A percentile compares a stretch with the other conserved stretches of the same genome.
These are phyloP conservation scores for Tothia fuscella DNA, from an alignment of 2,329 filamentous ascomycete genomes.

Conservation along the genomic window DNA sequence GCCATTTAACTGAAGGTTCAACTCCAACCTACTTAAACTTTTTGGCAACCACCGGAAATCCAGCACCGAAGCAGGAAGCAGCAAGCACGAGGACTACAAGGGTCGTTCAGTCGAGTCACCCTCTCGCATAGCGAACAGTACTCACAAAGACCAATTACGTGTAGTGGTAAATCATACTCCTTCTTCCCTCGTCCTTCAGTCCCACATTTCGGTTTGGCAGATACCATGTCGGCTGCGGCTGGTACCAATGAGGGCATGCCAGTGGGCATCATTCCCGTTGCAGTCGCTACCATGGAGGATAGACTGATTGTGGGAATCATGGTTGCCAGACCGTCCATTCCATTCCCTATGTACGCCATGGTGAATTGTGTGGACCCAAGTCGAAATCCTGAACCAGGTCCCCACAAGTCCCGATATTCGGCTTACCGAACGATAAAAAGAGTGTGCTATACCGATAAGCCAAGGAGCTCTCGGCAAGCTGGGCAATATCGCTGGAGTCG, in stretches of 20 bases:
- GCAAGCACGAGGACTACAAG: conserved; percentile 6
- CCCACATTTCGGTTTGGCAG: conserved; percentile 24
- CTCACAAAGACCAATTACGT: conserved; percentile 28
- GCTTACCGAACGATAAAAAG: too few species aligned
- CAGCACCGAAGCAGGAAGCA: conserved; percentile 13
- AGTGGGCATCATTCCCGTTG: conserved; percentile 2
- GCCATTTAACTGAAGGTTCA: conserved; percentile 46
- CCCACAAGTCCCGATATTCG: too few species aligned
- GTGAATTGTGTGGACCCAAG: too few species aligned
- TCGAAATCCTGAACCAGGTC: too few species aligned
- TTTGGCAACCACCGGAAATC: conserved; percentile 29
- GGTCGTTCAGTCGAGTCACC: too few species aligned
- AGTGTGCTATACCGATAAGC: too few species aligned
- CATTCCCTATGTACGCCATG: not conserved
- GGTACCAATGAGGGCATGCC: not conserved
- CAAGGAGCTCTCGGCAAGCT: too few species aligned
- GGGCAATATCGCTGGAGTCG: too few species aligned
- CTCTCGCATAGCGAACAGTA: too few species aligned
- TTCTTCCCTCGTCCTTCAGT: conserved; percentile 19
- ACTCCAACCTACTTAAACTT: too few species aligned
- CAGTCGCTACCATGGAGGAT: not conserved
- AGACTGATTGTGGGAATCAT: too few species aligned
- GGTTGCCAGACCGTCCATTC: not conserved
- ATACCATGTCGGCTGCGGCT: too few species aligned
- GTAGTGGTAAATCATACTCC: conserved; percentile 25